Base-by-base conservation (phyloP, 1,139 yeast species). In the Pichia sp. region DNA sequence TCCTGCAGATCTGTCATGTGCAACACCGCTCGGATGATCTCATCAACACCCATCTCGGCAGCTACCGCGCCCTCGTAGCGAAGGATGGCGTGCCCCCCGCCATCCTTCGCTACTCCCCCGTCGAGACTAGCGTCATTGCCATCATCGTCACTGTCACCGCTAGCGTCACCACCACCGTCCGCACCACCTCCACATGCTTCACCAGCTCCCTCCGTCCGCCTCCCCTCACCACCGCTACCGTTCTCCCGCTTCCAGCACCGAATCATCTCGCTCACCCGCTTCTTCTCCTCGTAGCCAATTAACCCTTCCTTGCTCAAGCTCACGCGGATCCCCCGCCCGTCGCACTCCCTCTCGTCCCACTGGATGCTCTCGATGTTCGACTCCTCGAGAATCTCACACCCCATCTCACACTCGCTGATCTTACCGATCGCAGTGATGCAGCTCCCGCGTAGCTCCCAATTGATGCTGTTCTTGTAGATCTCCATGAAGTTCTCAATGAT, bases 371-470 rank as follows among this genome's bases (percentile, higher is more conserved):
- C 44, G 24, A 48, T 20, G 20, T 29, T 27, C 6, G 20, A 16
- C 41, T 50, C 53, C 14, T 50, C 49, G 4, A 50, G 38, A 8
- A 50, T 27, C 16, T 50, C 53, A 9, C 45, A 29, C 3, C 53
- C 53, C 33, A 43, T 45, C 12, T 34, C 49, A 20, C 49, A 33
- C 17, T 17, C 33, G n/a, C 53, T n/a, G 16, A 50, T 46, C 29
- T 17, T 16, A 6, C 45, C 40, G 7, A 50, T 17, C 10, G 45
- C 46, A 5, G 16, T 31, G 8, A 45, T 29, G 27, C 49, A 34
- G 14, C 44, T 27, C n/a, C 53, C 53, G 6, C 45, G 41, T 17
- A 49, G 30, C 17, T 49, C 48, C 52, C 52, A 49, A 16, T 49
- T 49, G 29, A 49, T 42, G 17, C 48, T 49, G 10, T 17, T 38